phyloP scores from a whole-genome alignment of 2,329 filamentous ascomycete genomes.

The Metarhizium anisopliae region DNA sequence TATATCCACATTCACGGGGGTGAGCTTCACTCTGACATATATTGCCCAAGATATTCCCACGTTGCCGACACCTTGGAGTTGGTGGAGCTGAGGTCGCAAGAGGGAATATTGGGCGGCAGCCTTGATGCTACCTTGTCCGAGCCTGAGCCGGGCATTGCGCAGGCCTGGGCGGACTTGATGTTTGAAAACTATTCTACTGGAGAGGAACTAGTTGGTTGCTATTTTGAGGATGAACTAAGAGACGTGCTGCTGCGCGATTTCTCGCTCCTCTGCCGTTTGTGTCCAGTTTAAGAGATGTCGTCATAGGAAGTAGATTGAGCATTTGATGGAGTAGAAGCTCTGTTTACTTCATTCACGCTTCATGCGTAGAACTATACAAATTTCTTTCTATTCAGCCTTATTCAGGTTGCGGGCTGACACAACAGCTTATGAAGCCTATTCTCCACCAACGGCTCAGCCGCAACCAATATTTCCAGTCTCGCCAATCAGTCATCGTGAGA shows the following conservation, averaged over 20 bases:
- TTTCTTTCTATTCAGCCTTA: too few relatives aligned
- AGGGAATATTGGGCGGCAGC: conserved; percentile 9
- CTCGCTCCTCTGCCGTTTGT: background rate
- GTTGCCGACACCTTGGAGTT: conserved; percentile 7
- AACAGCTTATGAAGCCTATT: background rate
- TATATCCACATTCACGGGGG: too few relatives aligned
- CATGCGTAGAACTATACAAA: too few relatives aligned
- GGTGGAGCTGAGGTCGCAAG: conserved; percentile 6
- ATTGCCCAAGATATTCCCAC: background rate
- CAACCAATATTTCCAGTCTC: background rate
- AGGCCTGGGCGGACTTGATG: conserved; percentile 6
- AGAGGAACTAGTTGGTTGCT: conserved; percentile 7
- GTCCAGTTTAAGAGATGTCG: too few relatives aligned
- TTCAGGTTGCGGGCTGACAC: background rate
- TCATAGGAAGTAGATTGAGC: too few relatives aligned
- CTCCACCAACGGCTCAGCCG: background rate
- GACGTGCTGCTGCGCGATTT: background rate
- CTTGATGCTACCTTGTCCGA: conserved; percentile 7
- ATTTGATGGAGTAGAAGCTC: too few relatives aligned
- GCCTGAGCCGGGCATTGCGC: background rate
- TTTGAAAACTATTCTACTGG: conserved; percentile 5
- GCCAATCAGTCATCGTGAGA: background rate
- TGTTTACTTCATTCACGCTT: too few relatives aligned
- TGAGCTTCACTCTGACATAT: too few relatives aligned
- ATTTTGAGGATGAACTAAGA: background rate